Base-by-base conservation (phyloP, 2,329 filamentous ascomycete genomes). In the Ophiostoma ulmi region DNA sequence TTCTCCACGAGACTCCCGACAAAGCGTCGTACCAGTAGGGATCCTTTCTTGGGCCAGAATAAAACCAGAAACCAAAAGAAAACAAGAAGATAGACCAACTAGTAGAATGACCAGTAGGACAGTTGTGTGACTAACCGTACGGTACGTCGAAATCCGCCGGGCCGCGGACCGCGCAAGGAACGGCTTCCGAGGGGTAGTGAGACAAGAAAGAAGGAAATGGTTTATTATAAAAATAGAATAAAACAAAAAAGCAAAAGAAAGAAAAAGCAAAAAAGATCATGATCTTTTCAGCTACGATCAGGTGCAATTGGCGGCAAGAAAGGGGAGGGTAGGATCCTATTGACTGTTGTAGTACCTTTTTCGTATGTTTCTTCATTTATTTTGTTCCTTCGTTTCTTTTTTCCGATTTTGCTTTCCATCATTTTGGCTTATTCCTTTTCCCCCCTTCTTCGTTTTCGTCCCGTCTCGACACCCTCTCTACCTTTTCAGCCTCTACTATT, bases 271-370 rank as follows among this genome's bases (percentile, higher is more conserved):
- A 58, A 58, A 26, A 58, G 52, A 58, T 58, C 52, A 58, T 58
- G 22, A 58, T 58, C 52, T 58, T 48, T 58, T 58, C 52, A 58
- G 52, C 52, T 58, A 3, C 52, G 52, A 58, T 58, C 52, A 58
- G 52, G 26, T 58, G 52, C n/a, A 58, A 22, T 58, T 13, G 52
- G 26, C 17, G 7, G 58, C 13, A 63, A 36, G 20, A 35, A 63
- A 26, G 26, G 22, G 58, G 55, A 13, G 26, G 58, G 22, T 58
- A 26, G n/a, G 26, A 63, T 63, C 58, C n/a, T 26, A 26, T 58
- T 14, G 52, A 22, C 26, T 6, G 20, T 22, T 26, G 20, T 22
- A 7, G 26, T 31, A 1, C 31, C 31, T 8, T 36, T 63, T 31
- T 63, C 31, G 31, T 63, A 11, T 63, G 11, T 61, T 61, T 31